Evolutionary conservation across 306 rosid genomes (phyloP).

Genomic region (Rosa chinensis): DNA sequence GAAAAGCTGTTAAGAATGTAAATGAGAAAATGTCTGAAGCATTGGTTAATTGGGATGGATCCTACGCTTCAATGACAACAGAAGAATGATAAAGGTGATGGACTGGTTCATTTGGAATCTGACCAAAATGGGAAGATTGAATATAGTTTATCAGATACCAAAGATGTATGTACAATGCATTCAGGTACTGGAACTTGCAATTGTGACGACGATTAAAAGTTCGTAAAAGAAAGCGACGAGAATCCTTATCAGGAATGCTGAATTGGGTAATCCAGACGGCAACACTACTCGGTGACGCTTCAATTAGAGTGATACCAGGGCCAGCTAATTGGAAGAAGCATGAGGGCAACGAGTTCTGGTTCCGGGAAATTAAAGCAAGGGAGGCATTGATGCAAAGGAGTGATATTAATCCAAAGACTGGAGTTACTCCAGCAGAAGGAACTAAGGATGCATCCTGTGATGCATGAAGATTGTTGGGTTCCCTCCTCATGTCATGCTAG

Average conservation of each 20-base stretch:
- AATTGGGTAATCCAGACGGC: conserved; percentile 63
- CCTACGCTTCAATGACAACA: too few relatives aligned
- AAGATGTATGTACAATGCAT: too few relatives aligned
- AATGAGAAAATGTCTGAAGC: too few relatives aligned
- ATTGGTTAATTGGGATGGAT: too few relatives aligned
- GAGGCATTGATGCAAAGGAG: conserved; percentile 40
- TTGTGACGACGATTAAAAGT: too few relatives aligned
- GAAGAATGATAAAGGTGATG: too few relatives aligned
- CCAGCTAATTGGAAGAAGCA: conserved; percentile 59
- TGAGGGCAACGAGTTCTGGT: conserved; percentile 44
- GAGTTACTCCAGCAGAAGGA: conserved; percentile 57
- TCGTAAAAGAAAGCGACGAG: conserved; percentile 65
- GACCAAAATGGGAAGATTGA: too few relatives aligned
- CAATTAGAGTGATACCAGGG: conserved; percentile 45
- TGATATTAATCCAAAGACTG: conserved; percentile 38
- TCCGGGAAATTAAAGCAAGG: conserved; percentile 60
- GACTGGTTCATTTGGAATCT: too few relatives aligned
- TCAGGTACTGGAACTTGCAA: too few relatives aligned
- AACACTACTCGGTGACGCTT: conserved; percentile 48
- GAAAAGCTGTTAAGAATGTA: too few relatives aligned
- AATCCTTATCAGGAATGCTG: conserved; percentile 57
- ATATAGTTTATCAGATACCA: too few relatives aligned
- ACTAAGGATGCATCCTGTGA: conserved; percentile 74
- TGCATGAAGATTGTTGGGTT: conserved; percentile 44
- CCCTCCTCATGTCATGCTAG: too few relatives aligned